A percentile compares a stretch with the other conserved stretches of the same genome.
Evolutionary conservation across 768 basidiomycete genomes (phyloP).

Genomic region (Suillus subalutaceus): DNA sequence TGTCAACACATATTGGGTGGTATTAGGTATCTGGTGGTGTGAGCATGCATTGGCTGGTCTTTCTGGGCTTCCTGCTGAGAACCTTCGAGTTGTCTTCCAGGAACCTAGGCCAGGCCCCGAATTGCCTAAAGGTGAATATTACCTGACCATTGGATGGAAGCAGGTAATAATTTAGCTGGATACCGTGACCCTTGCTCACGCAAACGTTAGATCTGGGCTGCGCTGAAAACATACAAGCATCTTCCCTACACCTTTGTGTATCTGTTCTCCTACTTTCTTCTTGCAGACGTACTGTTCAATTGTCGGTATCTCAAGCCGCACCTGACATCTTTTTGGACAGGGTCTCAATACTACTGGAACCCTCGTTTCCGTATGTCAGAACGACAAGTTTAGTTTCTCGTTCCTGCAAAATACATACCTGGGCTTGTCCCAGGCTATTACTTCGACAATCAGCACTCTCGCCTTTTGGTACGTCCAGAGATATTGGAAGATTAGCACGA

Average conservation of each 20-base stretch:
- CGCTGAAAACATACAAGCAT: conserved; percentile 72
- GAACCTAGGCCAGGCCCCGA: conserved; percentile 79
- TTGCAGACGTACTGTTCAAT: conserved; percentile 67
- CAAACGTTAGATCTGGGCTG: conserved; percentile 70
- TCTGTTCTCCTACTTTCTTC: conserved; percentile 71
- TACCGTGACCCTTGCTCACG: conserved; percentile 9
- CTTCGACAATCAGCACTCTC: conserved; percentile 70
- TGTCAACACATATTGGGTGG: conserved; percentile 75
- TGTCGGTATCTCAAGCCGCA: background rate
- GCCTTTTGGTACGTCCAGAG: conserved; percentile 85
- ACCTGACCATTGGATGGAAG: conserved; percentile 85
- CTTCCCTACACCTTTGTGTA: conserved; percentile 85
- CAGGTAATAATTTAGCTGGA: conserved; percentile 48
- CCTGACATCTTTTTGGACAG: conserved; percentile 38
- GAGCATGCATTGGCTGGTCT: conserved; percentile 26
- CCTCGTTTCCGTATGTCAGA: conserved; percentile 75
- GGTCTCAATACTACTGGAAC: conserved; percentile 82
- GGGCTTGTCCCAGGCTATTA: conserved; percentile 73
- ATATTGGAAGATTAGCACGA: conserved; percentile 78
- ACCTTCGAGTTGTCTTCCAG: conserved; percentile 71
- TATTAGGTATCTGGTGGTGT: conserved; percentile 91
- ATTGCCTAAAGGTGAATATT: conserved; percentile 75
- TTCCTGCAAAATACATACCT: conserved; percentile 83
- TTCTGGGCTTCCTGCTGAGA: conserved; percentile 7
- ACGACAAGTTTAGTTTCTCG: conserved; percentile 78